Percentiles rank a stretch among this genome's conserved stretches.
phyloP scores from a whole-genome alignment of 495 filamentous ascomycete species.

The Trichoderma gamsii region DNA sequence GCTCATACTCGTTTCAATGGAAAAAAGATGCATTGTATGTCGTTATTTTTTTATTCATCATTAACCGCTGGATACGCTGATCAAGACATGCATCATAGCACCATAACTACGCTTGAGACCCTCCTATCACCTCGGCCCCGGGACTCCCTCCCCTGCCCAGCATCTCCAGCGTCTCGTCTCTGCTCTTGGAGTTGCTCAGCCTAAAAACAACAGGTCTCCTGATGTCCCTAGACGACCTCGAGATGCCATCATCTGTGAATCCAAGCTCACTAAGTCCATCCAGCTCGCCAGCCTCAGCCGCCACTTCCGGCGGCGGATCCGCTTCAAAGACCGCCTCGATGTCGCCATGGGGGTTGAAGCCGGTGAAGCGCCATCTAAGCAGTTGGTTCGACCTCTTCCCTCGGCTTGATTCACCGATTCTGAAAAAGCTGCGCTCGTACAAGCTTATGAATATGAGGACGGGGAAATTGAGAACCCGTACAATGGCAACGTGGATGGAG shows the following conservation, averaged over 20 bases:
- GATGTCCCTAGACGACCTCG: slow-evolving; percentile 4
- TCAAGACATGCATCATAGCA: not conserved
- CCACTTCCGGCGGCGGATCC: slow-evolving; percentile 49
- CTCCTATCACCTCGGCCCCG: not conserved
- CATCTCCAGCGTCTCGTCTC: slow-evolving; percentile 4
- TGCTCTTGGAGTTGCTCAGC: slow-evolving; percentile 6
- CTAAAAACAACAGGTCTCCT: not conserved
- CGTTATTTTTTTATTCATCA: not conserved
- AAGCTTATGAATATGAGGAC: slow-evolving; percentile 47
- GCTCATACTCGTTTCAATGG: not conserved
- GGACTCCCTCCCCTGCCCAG: slow-evolving; percentile 9
- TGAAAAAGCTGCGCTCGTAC: slow-evolving; percentile 40
- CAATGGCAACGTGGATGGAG: slow-evolving; percentile 52
- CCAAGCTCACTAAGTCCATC: slow-evolving; percentile 23
- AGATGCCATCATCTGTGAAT: not conserved
- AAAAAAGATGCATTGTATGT: no score
- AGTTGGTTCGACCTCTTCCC: not conserved
- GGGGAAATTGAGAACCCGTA: slow-evolving; percentile 51
- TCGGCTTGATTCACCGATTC: slow-evolving; percentile 21
- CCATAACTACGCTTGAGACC: not conserved
- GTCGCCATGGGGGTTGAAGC: slow-evolving; percentile 53
- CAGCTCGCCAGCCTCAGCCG: slow-evolving; percentile 34
- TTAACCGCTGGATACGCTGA: not conserved
- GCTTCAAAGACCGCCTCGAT: slow-evolving; percentile 54
- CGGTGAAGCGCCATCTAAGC: slow-evolving; percentile 41